A percentile compares a stretch with the other conserved stretches of the same genome.
Evolutionary conservation across 1,139 yeast genomes (phyloP).

Genomic region (Geotrichum restrictum): DNA sequence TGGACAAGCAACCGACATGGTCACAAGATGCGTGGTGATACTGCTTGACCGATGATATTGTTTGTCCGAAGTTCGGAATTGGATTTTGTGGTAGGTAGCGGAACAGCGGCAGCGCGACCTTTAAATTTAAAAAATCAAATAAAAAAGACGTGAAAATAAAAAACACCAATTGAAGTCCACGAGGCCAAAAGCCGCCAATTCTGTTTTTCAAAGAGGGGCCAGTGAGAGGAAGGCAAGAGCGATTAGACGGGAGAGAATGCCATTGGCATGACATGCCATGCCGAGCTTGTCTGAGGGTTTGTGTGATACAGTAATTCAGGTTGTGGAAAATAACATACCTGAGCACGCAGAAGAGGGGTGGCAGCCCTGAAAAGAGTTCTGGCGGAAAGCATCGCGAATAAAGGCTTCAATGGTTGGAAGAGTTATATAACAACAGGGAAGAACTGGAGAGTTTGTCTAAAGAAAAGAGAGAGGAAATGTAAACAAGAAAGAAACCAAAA

Average conservation of each 20-base stretch:
- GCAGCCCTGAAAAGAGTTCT: conserved; percentile 23
- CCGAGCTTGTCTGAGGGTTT: no score
- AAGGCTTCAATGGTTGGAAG: not conserved
- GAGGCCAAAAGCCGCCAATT: no score
- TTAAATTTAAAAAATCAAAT: no score
- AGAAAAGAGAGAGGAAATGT: conserved; percentile 9
- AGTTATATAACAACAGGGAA: conserved; percentile 1
- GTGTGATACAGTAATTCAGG: not conserved
- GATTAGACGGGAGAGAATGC: no score
- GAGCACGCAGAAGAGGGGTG: conserved; percentile 21
- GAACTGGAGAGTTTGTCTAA: conserved; percentile 1
- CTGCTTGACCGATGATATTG: no score
- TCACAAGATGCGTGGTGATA: no score
- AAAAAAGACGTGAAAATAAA: not conserved
- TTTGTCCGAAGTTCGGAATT: conserved; percentile 5
- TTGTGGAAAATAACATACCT: conserved; percentile 17
- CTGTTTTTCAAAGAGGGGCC: not conserved
- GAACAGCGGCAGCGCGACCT: not conserved
- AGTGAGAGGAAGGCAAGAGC: no score
- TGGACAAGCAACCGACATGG: no score
- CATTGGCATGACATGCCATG: no score
- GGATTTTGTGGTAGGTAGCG: not conserved
- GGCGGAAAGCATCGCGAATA: conserved; percentile 22
- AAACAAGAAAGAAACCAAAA: conserved; percentile 7
- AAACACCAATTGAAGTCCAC: not conserved